phyloP scores from a whole-genome alignment of 2,329 filamentous ascomycete species.

The Neonectria magnoliae region DNA sequence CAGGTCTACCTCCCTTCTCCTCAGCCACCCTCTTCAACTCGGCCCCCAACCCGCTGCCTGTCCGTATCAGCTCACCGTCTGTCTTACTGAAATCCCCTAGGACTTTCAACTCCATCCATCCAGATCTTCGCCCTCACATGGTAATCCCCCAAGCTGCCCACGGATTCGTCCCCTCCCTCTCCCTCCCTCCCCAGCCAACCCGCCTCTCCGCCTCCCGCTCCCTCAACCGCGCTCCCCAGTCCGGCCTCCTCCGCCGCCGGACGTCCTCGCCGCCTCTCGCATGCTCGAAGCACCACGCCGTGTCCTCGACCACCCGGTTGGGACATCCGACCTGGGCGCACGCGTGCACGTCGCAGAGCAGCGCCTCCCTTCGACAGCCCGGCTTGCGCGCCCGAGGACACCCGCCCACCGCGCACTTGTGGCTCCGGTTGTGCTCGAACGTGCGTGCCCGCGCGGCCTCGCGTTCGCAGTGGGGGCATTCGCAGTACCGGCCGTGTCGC shows the following conservation, averaged over 20 bases:
- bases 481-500: conserved; percentile 26
- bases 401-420: conserved; percentile 30
- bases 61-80: neutral
- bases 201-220: conserved; percentile 1
- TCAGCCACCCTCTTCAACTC: neutral
- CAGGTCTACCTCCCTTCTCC: neutral
- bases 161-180: conserved; percentile 16
- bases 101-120: neutral
- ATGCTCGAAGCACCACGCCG: conserved; percentile 31
- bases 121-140: conserved; percentile 14
- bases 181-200: conserved; percentile 27
- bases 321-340: conserved; percentile 35
- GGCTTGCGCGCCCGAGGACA: conserved; percentile 27
- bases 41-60: neutral
- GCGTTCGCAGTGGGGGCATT: conserved; percentile 38
- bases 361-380: neutral
- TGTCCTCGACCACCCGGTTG: conserved; percentile 19
- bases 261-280: conserved; percentile 11
- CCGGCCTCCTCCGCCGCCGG: neutral
- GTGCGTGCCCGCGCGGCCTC: conserved; percentile 21
- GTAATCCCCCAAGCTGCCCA: conserved; percentile 33
- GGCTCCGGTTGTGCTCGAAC: conserved; percentile 33
- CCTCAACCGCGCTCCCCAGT: neutral
- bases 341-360: conserved; percentile 36
- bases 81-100: neutral